phyloP scores from a whole-genome alignment of 2,329 filamentous ascomycete genomes.

The Fusarium nematophilum region DNA sequence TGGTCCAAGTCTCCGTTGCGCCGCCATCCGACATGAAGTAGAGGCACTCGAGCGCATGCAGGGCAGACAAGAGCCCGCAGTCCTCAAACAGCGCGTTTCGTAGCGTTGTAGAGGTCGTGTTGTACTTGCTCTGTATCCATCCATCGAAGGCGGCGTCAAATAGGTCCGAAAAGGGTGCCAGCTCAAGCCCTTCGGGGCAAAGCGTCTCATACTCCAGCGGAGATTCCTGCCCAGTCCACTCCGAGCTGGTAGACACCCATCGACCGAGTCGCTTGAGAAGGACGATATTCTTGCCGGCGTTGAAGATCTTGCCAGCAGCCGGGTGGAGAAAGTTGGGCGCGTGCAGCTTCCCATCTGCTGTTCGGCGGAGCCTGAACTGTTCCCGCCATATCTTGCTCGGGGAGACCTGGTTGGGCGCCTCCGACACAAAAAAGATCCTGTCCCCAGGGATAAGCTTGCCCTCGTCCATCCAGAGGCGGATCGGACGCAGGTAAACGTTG shows the following conservation, averaged over 20 bases:
- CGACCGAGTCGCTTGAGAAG: conserved; percentile 80
- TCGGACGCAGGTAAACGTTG: conserved; percentile 81
- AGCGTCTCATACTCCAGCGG: conserved; percentile 68
- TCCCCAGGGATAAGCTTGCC: conserved; percentile 75
- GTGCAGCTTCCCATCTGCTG: conserved; percentile 69
- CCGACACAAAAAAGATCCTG: conserved; percentile 80
- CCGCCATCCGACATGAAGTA: conserved; percentile 84
- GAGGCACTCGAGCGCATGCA: conserved; percentile 76
- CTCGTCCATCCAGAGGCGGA: conserved; percentile 85
- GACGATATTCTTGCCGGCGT: conserved; percentile 87
- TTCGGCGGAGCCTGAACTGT: conserved; percentile 75
- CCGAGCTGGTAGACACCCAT: conserved; percentile 52
- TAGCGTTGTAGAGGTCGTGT: conserved; percentile 74
- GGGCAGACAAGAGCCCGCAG: conserved; percentile 72
- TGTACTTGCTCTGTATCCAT: conserved; percentile 83
- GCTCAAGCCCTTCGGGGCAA: conserved; percentile 57
- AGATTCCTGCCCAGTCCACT: conserved; percentile 52
- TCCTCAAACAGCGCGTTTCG: conserved; percentile 74
- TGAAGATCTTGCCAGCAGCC: conserved; percentile 79
- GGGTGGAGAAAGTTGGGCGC: conserved; percentile 81
- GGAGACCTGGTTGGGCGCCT: conserved; percentile 66
- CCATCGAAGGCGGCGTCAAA: conserved; percentile 76
- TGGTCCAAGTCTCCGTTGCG: conserved; percentile 72
- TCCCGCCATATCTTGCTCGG: conserved; percentile 79
- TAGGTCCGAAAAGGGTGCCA: conserved; percentile 79